Evolutionary conservation across 2,329 filamentous ascomycete species (phyloP).

Genomic region (Talaromyces pinophilus): DNA sequence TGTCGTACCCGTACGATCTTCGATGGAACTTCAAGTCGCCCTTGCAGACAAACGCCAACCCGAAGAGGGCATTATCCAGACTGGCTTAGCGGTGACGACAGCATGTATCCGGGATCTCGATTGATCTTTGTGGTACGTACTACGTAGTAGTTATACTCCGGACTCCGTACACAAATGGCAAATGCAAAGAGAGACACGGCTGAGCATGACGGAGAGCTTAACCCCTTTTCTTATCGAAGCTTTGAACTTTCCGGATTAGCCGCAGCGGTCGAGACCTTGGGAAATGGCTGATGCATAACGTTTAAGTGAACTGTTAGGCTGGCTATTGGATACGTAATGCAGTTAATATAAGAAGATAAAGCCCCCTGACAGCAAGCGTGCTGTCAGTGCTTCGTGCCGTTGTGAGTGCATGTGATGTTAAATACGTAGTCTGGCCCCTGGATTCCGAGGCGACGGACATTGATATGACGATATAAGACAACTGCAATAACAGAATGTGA

Average conservation of each 20-base stretch:
- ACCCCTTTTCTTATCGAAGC: slow-evolving; percentile 11
- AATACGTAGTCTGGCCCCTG: not conserved
- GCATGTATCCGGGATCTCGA: not conserved
- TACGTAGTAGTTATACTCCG: not conserved
- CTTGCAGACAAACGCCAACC: not conserved
- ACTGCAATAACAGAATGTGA: not conserved
- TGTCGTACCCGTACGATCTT: not conserved
- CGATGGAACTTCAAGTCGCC: not conserved
- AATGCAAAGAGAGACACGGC: slow-evolving; percentile 4
- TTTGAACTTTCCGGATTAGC: not conserved
- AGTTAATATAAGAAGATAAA: slow-evolving; percentile 1
- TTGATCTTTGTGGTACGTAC: not conserved
- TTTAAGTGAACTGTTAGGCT: not conserved
- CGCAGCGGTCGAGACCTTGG: not conserved
- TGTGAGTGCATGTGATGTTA: not conserved
- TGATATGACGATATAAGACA: not conserved
- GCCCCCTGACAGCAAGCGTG: slow-evolving; percentile 3
- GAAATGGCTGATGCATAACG: not conserved
- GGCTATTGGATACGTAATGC: not conserved
- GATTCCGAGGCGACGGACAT: not conserved
- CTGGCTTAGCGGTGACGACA: not conserved
- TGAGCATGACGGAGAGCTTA: not conserved
- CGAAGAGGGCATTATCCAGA: not conserved
- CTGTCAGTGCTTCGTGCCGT: not conserved
- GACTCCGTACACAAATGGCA: not conserved